Conservation (phyloP, 2,329 filamentous ascomycete species). For the Moelleriella libera region DNA sequence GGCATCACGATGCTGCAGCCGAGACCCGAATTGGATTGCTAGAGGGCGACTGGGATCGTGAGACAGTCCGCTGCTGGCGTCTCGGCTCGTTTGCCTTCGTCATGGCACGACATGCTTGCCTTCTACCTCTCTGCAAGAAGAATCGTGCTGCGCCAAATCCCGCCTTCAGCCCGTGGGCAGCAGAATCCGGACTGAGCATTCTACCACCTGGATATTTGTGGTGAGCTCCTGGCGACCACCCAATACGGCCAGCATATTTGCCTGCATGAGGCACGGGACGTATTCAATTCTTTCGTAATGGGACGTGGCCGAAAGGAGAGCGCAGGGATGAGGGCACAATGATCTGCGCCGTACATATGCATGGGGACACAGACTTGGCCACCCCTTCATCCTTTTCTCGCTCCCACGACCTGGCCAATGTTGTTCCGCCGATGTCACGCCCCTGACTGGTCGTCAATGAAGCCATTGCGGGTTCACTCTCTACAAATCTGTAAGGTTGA, state of each 20-base stretch:
- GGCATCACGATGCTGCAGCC: too few relatives aligned
- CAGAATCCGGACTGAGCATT: neutral
- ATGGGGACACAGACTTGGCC: too few relatives aligned
- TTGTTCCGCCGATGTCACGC: too few relatives aligned
- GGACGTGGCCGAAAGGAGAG: too few relatives aligned
- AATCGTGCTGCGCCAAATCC: neutral
- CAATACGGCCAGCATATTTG: neutral
- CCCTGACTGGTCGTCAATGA: too few relatives aligned
- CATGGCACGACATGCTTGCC: neutral
- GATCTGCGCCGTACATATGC: too few relatives aligned
- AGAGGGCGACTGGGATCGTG: neutral
- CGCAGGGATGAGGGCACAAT: too few relatives aligned
- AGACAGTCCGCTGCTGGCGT: neutral
- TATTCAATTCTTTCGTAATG: neutral
- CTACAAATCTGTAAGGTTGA: too few relatives aligned
- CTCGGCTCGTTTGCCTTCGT: neutral
- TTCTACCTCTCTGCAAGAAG: neutral
- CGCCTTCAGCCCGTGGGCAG: neutral
- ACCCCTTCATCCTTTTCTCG: too few relatives aligned
- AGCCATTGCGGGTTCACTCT: too few relatives aligned
- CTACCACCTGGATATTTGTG: neutral
- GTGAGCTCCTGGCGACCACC: neutral
- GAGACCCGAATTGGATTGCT: too few relatives aligned
- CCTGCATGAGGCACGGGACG: neutral
- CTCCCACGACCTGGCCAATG: too few relatives aligned